phyloP scores from a whole-genome alignment of 2,329 filamentous ascomycete genomes.

The Nigrospora osmanthi region DNA sequence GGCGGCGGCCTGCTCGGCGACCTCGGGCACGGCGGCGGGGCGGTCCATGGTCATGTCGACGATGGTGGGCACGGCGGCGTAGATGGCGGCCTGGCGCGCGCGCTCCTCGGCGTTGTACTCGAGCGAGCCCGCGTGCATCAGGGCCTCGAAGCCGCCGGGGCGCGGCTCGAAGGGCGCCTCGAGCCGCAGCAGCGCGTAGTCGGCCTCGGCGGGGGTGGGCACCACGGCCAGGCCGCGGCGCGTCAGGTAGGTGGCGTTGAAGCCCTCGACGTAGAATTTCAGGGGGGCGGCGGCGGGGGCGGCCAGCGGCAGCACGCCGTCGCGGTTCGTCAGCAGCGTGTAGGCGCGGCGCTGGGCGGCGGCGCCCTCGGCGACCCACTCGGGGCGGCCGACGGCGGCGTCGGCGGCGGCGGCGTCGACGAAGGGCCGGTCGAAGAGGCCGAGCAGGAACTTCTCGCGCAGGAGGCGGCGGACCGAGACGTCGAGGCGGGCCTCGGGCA shows the following conservation, averaged over 20 bases:
- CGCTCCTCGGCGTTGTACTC: constrained; percentile 30
- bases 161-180: constrained; percentile 30
- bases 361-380: constrained; percentile 28
- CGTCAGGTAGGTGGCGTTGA: constrained; percentile 19
- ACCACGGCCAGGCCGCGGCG: constrained; percentile 24
- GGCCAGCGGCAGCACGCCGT: constrained; percentile 8
- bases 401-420: constrained; percentile 34
- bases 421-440: constrained; percentile 43
- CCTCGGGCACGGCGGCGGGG: constrained; percentile 31
- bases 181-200: constrained; percentile 30
- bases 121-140: constrained; percentile 29
- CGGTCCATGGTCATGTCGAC: constrained; percentile 36
- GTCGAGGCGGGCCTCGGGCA: constrained; percentile 35
- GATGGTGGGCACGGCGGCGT: constrained; percentile 26
- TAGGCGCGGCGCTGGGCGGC: constrained; percentile 23
- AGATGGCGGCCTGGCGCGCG: constrained; percentile 28
- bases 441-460: constrained; percentile 41
- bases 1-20: constrained; percentile 27
- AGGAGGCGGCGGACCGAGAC: constrained; percentile 36
- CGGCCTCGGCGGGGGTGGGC: constrained; percentile 25
- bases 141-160: constrained; percentile 29
- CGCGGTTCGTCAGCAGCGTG: constrained; percentile 15
- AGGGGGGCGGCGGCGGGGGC: constrained; percentile 3
- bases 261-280: constrained; percentile 16
- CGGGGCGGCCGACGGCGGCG: constrained; percentile 32